A percentile compares a stretch with the other conserved stretches of the same genome.
These are phyloP conservation scores for Tolypocladium nubicola DNA, from an alignment of 2,329 filamentous ascomycete species.

Conservation along the genomic window DNA sequence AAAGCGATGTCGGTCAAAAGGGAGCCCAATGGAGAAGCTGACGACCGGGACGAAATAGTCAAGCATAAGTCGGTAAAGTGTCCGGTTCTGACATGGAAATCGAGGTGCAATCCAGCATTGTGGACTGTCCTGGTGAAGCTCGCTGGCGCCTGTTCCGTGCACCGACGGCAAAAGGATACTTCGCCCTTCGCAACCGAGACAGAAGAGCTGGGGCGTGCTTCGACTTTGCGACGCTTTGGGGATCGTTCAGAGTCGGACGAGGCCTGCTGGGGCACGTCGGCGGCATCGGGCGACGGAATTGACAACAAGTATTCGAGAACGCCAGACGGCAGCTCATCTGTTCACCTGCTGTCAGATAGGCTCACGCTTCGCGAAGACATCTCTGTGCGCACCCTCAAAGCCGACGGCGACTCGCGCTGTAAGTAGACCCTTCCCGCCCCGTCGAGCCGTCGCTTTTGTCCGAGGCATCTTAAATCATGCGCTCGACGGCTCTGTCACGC, in stretches of 20 bases:
- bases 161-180: conserved; percentile 16
- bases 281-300: conserved; percentile 9
- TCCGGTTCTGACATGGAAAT: conserved; percentile 6
- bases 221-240: conserved; percentile 20
- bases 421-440: not conserved
- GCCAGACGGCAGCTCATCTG: conserved; percentile 14
- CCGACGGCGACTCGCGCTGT: not conserved
- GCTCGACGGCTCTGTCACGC: not conserved
- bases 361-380: not conserved
- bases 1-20: conserved; percentile 10
- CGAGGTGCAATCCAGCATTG: conserved; percentile 12
- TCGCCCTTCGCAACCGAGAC: conserved; percentile 15
- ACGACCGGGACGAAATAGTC: conserved; percentile 7
- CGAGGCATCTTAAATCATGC: not conserved
- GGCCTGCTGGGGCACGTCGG: conserved; percentile 2
- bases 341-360: not conserved
- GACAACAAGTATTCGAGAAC: conserved; percentile 12
- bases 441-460: not conserved
- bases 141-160: conserved; percentile 4
- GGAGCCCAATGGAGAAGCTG: conserved; percentile 2
- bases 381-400: not conserved
- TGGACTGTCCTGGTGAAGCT: conserved; percentile 4
- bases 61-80: conserved; percentile 4
- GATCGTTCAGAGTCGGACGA: conserved; percentile 9
- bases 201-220: conserved; percentile 3